Evolutionary conservation across 2,329 filamentous ascomycete species (phyloP).

Genomic region (Emmonsiellopsis sp.): DNA sequence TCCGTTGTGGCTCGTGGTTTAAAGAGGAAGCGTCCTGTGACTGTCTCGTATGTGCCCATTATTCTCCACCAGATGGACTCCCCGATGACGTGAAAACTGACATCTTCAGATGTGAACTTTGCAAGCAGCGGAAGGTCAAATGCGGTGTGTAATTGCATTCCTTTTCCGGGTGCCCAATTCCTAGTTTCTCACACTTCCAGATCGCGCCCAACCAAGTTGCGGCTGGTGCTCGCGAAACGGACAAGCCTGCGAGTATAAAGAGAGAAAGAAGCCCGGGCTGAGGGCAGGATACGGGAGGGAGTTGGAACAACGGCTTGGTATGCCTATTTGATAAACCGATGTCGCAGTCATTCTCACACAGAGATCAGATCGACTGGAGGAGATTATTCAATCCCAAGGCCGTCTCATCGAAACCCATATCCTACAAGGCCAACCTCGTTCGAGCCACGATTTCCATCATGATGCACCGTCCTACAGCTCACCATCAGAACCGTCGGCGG

Average conservation of each 20-base stretch:
- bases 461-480: constrained; percentile 28
- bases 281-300: constrained; percentile 62
- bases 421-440: constrained; percentile 11
- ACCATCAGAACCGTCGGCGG: constrained; percentile 44
- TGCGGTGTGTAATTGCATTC: constrained; percentile 19
- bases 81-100: background rate
- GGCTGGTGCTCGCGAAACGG: constrained; percentile 62
- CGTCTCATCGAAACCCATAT: constrained; percentile 56
- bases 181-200: constrained; percentile 10
- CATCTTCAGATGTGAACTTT: constrained; percentile 21
- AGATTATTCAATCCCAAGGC: constrained; percentile 56
- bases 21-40: constrained; percentile 11
- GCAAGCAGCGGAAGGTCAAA: constrained; percentile 25
- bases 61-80: background rate
- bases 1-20: constrained; percentile 3
- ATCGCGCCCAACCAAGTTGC: constrained; percentile 52
- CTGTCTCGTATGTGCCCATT: constrained; percentile 10
- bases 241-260: constrained; percentile 58
- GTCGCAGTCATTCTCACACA: background rate
- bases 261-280: constrained; percentile 60
- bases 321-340: constrained; percentile 3
- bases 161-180: background rate
- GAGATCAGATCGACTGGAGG: constrained; percentile 52
- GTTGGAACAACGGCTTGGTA: constrained; percentile 57
- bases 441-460: constrained; percentile 1